Percentiles rank a stretch among this genome's conserved stretches.
Evolutionary conservation across 257 asterid genomes (phyloP).

Genomic region (Cinchona pubescens): DNA sequence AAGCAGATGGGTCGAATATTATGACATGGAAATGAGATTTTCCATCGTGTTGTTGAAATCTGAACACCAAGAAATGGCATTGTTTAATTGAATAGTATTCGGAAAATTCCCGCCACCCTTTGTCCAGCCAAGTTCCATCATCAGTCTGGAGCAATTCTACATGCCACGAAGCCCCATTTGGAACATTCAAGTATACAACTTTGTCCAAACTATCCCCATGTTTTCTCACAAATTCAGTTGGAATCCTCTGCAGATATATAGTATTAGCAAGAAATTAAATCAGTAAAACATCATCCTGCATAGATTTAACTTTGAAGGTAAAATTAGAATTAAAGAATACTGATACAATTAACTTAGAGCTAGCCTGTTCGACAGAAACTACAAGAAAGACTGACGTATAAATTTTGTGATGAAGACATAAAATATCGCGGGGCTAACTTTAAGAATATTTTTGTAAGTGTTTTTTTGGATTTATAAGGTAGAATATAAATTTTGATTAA

Average conservation of each 20-base stretch:
- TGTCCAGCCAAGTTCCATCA: slow-evolving; percentile 26
- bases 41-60: slow-evolving; percentile 28
- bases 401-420: too few species aligned
- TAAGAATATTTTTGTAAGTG: too few species aligned
- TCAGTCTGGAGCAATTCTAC: slow-evolving; percentile 26
- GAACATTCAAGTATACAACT: slow-evolving; percentile 31
- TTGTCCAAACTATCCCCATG: slow-evolving; percentile 25
- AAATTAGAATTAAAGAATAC: too few species aligned
- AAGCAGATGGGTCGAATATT: slow-evolving; percentile 33
- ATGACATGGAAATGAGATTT: slow-evolving; percentile 31
- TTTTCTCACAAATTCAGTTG: slow-evolving; percentile 24
- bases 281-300: too few species aligned
- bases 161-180: slow-evolving; percentile 25
- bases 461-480: too few species aligned
- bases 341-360: too few species aligned
- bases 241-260: slow-evolving; percentile 40
- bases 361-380: too few species aligned
- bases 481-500: too few species aligned
- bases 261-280: too few species aligned
- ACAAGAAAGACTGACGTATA: too few species aligned
- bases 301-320: not conserved
- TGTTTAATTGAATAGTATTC: slow-evolving; percentile 21
- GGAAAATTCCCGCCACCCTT: slow-evolving; percentile 41
- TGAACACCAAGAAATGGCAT: slow-evolving; percentile 36
- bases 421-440: too few species aligned